These are phyloP conservation scores for Malus fusca DNA, from an alignment of 306 rosid genomes.

Conservation along the genomic window DNA sequence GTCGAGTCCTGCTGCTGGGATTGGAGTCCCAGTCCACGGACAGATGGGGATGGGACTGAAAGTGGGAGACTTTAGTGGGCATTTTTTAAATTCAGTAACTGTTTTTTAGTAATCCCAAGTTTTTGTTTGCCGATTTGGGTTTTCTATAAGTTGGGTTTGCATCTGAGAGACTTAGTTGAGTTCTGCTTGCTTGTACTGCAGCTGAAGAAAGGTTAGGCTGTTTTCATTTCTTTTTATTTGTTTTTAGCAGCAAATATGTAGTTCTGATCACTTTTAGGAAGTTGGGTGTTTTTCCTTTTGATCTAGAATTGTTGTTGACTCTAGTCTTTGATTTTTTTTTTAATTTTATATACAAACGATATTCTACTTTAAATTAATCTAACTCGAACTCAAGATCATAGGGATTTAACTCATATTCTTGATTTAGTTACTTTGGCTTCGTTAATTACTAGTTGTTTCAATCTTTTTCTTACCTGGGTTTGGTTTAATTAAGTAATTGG, in stretches of 20 bases:
- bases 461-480: slow-evolving; percentile 15
- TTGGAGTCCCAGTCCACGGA: slow-evolving; percentile 16
- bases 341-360: background rate
- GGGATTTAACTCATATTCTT: background rate
- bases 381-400: no score
- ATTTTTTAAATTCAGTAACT: background rate
- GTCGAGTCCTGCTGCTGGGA: slow-evolving; percentile 3
- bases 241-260: background rate
- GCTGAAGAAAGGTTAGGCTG: slow-evolving; percentile 34
- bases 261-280: background rate
- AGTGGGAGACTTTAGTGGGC: slow-evolving; percentile 7
- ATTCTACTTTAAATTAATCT: no score
- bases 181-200: slow-evolving; percentile 17
- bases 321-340: no score
- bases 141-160: slow-evolving; percentile 19
- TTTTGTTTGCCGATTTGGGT: background rate
- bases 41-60: slow-evolving; percentile 30
- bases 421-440: background rate
- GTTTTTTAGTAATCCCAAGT: slow-evolving; percentile 4
- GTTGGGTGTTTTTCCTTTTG: background rate
- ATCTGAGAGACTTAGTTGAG: background rate
- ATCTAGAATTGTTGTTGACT: slow-evolving; percentile 4
- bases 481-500: background rate
- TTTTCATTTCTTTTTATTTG: background rate
- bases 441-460: background rate